These are phyloP conservation scores for Fusarium sp. DNA, from an alignment of 2,329 filamentous ascomycete species.

Conservation along the genomic window DNA sequence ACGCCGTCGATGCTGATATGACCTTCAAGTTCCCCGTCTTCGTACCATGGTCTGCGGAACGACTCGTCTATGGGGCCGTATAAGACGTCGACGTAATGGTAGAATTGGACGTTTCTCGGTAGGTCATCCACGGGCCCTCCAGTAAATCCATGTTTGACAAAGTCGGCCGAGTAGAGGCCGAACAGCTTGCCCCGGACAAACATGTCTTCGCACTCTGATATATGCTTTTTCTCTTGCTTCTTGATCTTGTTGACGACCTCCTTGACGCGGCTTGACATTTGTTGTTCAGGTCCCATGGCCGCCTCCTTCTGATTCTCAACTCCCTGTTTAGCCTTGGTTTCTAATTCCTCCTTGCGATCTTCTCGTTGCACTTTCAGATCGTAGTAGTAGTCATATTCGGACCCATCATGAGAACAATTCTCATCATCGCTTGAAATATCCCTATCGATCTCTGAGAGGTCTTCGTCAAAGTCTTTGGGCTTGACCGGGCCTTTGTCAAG, in stretches of 20 bases:
- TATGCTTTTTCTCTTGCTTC: not conserved
- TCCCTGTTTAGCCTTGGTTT: not conserved
- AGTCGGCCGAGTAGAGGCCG: not conserved
- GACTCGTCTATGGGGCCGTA: not conserved
- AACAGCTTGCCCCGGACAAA: not conserved
- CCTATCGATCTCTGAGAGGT: not conserved
- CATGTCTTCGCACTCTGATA: not conserved
- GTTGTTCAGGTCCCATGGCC: not conserved
- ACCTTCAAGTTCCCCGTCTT: not conserved
- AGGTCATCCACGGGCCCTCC: not conserved
- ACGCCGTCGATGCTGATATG: not conserved
- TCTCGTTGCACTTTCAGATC: not conserved
- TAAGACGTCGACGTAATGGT: not conserved
- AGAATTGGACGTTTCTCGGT: not conserved
- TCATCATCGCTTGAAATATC: not conserved
- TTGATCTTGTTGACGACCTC: not conserved
- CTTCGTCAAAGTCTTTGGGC: not conserved
- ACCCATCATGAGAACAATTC: not conserved
- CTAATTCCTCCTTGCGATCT: not conserved
- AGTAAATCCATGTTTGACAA: not conserved
- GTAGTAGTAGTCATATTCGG: not conserved
- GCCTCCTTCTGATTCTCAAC: not conserved
- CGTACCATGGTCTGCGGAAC: not conserved
- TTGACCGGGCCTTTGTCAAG: not conserved
- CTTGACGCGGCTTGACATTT: not conserved